Evolutionary conservation across 108 stramenopile genomes (phyloP), one percentile per base, ranked within the genome.

Genomic region (Poteriospumella lacustris): DNA sequence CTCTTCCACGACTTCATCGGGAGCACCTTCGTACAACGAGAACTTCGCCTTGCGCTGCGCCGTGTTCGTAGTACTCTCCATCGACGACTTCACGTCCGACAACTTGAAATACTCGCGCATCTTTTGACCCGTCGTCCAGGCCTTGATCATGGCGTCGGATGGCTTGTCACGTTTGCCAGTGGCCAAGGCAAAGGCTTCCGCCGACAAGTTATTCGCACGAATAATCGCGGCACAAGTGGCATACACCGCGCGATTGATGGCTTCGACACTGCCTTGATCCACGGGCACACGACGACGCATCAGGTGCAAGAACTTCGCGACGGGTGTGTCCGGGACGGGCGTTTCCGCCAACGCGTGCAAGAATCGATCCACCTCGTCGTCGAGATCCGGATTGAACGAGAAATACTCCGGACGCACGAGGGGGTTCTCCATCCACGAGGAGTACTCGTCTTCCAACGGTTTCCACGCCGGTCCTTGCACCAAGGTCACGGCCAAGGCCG

Each of bases 101-200:
- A 80, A 78, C 75, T 81, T 34, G 40, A 85, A 83, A 76, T 78
- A 85, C 36, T 52, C 64, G 40, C 83, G 58, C 83, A 85, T 85
- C 62, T 85, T 76, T 58, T 85, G 84, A 26, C 82, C 84, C 42
- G 79, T 76, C 42, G 72, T 80, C 84, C 84, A 85, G 31, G 83
- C 80, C 40, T 85, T 85, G 36, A 42, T 34, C 42, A 85, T 73
- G 36, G 76, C 83, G 44, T 79, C 36, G 38, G 3, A 34, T 2
- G 78, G 78, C 28, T 39, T 68, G 5, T 15, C 33, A 5, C 76
- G 43, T 52, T 68, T 79, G 24, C 76, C 82, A 19, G 59, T 31
- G 3, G 79, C 84, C 15, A 85, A 29, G 12, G 79, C 82, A 0
- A 83, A 1, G 59, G 84, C 82, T 60, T 85, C 79, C 31, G 31